Conservation (phyloP, 106 monocot species). For the Chionographis japonica region DNA sequence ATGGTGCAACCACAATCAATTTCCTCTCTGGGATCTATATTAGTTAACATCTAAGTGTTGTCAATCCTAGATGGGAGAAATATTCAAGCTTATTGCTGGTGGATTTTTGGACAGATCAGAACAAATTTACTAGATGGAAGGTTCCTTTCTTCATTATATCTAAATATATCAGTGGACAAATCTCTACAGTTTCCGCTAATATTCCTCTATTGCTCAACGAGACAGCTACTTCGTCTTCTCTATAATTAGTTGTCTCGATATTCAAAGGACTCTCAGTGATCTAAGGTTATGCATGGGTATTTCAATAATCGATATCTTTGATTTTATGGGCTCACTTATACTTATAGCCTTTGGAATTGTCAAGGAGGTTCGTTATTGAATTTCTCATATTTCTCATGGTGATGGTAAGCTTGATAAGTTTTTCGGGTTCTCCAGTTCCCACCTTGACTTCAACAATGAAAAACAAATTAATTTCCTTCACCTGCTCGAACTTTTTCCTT, state of each 20-base stretch:
- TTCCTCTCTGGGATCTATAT: slow-evolving; percentile 11
- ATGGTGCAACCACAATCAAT: slow-evolving; percentile 4
- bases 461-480: neutral
- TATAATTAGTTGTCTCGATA: slow-evolving; percentile 10
- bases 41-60: neutral
- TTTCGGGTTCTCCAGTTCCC: slow-evolving; percentile 12
- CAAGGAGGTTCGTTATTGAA: slow-evolving; percentile 39
- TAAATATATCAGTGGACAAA: slow-evolving; percentile 15
- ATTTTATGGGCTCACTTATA: slow-evolving; percentile 27
- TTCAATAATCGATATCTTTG: slow-evolving; percentile 32
- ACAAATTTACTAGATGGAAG: slow-evolving; percentile 12
- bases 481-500: slow-evolving; percentile 10
- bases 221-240: slow-evolving; percentile 15
- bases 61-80: neutral
- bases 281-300: slow-evolving; percentile 21
- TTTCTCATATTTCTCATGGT: slow-evolving; percentile 39
- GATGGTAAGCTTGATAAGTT: slow-evolving; percentile 47
- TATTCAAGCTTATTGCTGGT: slow-evolving; percentile 8
- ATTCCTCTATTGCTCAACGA: slow-evolving; percentile 8
- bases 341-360: slow-evolving; percentile 42
- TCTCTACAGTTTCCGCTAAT: neutral
- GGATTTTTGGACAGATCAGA: slow-evolving; percentile 10
- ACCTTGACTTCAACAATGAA: neutral
- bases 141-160: slow-evolving; percentile 16
- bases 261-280: slow-evolving; percentile 29